phyloP scores from a whole-genome alignment of 2,329 filamentous ascomycete species.

The Calonectria pteridis region DNA sequence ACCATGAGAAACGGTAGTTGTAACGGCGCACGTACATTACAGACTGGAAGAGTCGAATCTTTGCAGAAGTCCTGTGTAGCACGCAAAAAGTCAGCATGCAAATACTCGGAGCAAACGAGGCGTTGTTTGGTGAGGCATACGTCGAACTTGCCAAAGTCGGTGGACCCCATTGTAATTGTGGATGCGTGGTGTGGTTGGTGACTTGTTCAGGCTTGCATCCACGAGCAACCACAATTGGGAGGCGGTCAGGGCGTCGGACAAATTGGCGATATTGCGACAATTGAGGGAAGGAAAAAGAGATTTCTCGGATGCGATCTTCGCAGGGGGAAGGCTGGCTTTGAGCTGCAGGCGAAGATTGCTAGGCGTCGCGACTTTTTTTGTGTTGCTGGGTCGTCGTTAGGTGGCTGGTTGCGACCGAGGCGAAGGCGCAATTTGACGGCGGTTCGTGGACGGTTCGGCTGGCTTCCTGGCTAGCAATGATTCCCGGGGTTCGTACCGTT shows the following conservation, averaged over 20 bases:
- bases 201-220: slow-evolving; percentile 42
- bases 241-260: slow-evolving; percentile 13
- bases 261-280: slow-evolving; percentile 27
- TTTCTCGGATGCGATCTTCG: not conserved
- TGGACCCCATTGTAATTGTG: slow-evolving; percentile 67
- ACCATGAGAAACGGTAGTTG: slow-evolving; percentile 23
- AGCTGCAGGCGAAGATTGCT: not conserved
- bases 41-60: slow-evolving; percentile 85
- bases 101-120: slow-evolving; percentile 19
- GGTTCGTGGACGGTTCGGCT: slow-evolving; percentile 1
- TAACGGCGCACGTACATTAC: slow-evolving; percentile 75
- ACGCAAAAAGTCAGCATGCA: slow-evolving; percentile 41
- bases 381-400: slow-evolving; percentile 27
- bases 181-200: slow-evolving; percentile 43
- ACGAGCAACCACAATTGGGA: slow-evolving; percentile 44
- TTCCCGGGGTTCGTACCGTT: slow-evolving; percentile 7
- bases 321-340: slow-evolving; percentile 16
- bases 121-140: slow-evolving; percentile 51
- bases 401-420: slow-evolving; percentile 25
- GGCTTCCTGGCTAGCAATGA: slow-evolving; percentile 1
- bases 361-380: not conserved
- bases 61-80: slow-evolving; percentile 82
- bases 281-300: not conserved
- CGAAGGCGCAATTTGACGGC: slow-evolving; percentile 25
- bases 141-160: slow-evolving; percentile 72